Base-by-base conservation (phyloP, 73 alveolate species). In the Blepharisma stoltei region DNA sequence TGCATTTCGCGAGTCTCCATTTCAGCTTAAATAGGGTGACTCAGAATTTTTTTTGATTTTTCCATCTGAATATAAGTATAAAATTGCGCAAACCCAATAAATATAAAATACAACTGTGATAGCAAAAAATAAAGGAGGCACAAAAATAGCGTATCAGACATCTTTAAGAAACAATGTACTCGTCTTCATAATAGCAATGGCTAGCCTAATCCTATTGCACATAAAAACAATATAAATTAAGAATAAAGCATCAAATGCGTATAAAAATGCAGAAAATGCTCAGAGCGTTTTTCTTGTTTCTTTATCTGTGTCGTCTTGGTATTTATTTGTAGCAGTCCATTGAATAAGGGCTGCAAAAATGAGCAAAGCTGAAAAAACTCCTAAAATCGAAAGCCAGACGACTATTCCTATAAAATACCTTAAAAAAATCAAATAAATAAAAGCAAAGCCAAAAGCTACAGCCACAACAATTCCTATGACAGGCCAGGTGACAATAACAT, bases 141-240 rank as follows among this genome's bases (percentile, higher is more conserved):
- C 78, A 53, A 88, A 48, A 20, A 87, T 54, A 37, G 86, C 55
- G 50, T 65, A 23, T 73, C 86, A 78, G 11, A 73, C 86, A 55
- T 85, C 85, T 43, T 66, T 68, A 3, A 78, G 79, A 78, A 67
- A 79, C 25, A 52, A 37, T 6, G 85, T 81, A 53, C 89, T 83
- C 9, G 91, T 83, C 80, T 97, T 92, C 79, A 95, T 82, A 55
- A 97, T 83, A 6, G 98, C 98, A n/a, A 97, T 82, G 9, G 97
- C 98, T 54, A 95, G 85, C 86, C 98, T 84, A 46, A 97, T 93
- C 83, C 96, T 93, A 52, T 87, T 93, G 75, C 97, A 93, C 47
- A 81, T 81, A 50, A 82, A 84, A 47, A 68, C 27, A 38, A 84
- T 69, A 47, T 78, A 84, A 9, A 84, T 67, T 38, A 81, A 7